These are phyloP conservation scores for Leptodermis oblonga DNA, from an alignment of 257 asterid species.

Conservation along the genomic window DNA sequence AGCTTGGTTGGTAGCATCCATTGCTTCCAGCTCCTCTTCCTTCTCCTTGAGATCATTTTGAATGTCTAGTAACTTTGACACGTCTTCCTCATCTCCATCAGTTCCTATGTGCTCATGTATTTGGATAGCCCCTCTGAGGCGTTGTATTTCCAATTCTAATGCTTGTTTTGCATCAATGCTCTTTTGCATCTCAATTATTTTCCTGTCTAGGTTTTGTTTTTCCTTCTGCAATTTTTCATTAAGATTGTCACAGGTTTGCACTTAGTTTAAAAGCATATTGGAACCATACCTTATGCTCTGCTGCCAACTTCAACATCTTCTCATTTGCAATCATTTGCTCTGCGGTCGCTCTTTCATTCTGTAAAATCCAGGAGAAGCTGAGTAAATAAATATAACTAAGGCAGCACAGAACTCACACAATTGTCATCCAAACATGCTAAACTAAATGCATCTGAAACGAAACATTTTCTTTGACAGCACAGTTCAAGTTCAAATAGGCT, in stretches of 20 bases:
- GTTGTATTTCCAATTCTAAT: no score
- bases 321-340: no score
- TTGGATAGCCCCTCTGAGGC: no score
- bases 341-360: constrained; percentile 56
- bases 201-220: constrained; percentile 49
- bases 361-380: no score
- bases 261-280: neutral
- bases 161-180: no score
- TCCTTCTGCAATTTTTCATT: constrained; percentile 38
- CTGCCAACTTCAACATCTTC: constrained; percentile 59
- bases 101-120: no score
- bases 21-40: constrained; percentile 46
- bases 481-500: no score
- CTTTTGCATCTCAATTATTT: no score
- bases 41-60: constrained; percentile 54
- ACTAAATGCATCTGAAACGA: neutral
- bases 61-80: no score
- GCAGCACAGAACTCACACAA: no score
- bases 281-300: constrained; percentile 58
- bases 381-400: no score
- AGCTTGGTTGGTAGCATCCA: constrained; percentile 42
- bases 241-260: constrained; percentile 5
- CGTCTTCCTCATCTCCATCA: no score
- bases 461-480: neutral
- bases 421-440: neutral